Evolutionary conservation across 2,329 filamentous ascomycete genomes (phyloP), one percentile per base, ranked within the genome.

Genomic region (Colletotrichum sp.): DNA sequence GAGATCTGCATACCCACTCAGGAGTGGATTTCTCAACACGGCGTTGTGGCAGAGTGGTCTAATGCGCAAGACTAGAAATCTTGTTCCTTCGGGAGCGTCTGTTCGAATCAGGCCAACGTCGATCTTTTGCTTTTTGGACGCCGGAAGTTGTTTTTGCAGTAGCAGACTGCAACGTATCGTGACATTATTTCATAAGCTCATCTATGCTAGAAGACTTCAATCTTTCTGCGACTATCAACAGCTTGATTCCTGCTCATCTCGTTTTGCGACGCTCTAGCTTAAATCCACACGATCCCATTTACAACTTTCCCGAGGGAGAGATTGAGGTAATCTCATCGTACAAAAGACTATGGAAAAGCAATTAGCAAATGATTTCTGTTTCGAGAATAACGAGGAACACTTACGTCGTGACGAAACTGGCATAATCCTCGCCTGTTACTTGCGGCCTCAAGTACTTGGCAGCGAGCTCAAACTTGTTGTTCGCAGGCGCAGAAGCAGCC

Each of bases 391-490:
- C 7, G 24, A 6, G 52, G 21, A 18, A 4, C 6, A 71, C 76
- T 76, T 8, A 77, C 76, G 76, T 77, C 1, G 76, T 77, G 1
- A 77, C 28, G 12, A 77, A 77, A 69, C 70, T 28, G 52, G 76
- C 69, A 16, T 76, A 77, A 15, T 72, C 74, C 1, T 77, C 73
- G 16, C 76, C 76, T 8, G 76, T 77, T 2, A 76, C 73, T 24
- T 77, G 72, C 24, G 55, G 59, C 60, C 69, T 32, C 7, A 77
- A 55, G 16, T 72, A 71, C 52, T 69, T 69, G 6, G 76, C 73
- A 16, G 76, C 73, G 59, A 76, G 21, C 21, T 77, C 64, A 16
- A 76, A 79, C 60, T 78, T 79, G 72, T 79, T 79, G 18, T 67
- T 74, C 30, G 64, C 67, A 8, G 77, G 67, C 2, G 77, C 76